Percentiles rank a stretch among this genome's conserved stretches.
These are phyloP conservation scores for Allium fistulosum DNA, from an alignment of 106 monocot genomes.

Conservation along the genomic window DNA sequence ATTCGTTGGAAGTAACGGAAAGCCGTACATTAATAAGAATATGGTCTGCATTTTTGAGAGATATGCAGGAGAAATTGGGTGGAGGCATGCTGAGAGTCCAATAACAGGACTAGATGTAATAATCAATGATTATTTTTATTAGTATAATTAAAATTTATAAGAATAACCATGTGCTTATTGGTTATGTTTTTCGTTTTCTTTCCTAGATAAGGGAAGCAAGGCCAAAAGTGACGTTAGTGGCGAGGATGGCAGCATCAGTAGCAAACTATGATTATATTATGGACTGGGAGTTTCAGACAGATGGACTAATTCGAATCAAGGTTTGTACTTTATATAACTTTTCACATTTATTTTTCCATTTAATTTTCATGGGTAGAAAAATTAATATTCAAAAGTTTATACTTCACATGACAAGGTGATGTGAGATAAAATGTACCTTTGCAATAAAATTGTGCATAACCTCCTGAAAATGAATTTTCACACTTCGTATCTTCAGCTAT, in stretches of 20 bases:
- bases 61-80: constrained; percentile 76
- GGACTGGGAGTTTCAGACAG: constrained; percentile 98
- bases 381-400: background rate
- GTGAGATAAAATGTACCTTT: background rate
- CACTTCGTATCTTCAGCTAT: no score
- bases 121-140: background rate
- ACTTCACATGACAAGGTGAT: background rate
- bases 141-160: background rate
- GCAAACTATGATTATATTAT: constrained; percentile 96
- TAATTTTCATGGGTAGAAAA: background rate
- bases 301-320: constrained; percentile 84
- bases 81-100: constrained; percentile 90
- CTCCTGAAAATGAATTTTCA: no score
- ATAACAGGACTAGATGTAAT: constrained; percentile 70
- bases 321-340: constrained; percentile 11
- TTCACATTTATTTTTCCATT: background rate
- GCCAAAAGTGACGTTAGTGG: constrained; percentile 96
- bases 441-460: background rate
- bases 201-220: constrained; percentile 69
- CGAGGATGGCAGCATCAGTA: constrained; percentile 88
- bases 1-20: constrained; percentile 62
- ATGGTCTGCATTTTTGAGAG: constrained; percentile 86
- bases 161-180: background rate
- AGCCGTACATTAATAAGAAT: constrained; percentile 56
- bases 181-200: background rate